phyloP scores from a whole-genome alignment of 2,329 filamentous ascomycete genomes.

The Diplodia intermedia region DNA sequence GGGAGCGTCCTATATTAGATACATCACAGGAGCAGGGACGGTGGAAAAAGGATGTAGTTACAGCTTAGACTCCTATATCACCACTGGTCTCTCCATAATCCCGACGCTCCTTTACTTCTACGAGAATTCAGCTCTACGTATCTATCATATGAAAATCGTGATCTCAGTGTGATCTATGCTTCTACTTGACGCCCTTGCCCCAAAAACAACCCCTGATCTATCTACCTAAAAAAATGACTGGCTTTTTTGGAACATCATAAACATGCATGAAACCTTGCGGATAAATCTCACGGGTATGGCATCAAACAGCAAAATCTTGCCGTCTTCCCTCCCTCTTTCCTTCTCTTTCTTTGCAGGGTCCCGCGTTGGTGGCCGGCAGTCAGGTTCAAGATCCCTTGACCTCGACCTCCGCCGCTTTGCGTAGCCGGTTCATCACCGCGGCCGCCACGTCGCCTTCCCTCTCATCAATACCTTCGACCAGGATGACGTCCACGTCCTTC shows the following conservation, averaged over 20 bases:
- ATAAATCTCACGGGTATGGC: background rate
- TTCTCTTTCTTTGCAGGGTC: no score
- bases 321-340: no score
- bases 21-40: background rate
- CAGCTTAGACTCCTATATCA: background rate
- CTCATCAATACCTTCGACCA: slow-evolving; percentile 82
- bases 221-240: background rate
- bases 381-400: slow-evolving; percentile 22
- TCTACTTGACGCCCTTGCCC: background rate
- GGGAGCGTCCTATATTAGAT: background rate
- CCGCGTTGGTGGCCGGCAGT: background rate
- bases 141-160: background rate
- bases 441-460: slow-evolving; percentile 79
- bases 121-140: background rate
- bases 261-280: background rate
- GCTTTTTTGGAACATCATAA: background rate
- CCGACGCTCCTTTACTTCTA: background rate
- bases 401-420: slow-evolving; percentile 52
- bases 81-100: background rate
- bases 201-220: background rate
- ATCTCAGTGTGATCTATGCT: background rate
- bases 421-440: slow-evolving; percentile 62
- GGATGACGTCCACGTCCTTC: slow-evolving; percentile 79
- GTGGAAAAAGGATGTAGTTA: background rate
- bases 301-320: background rate